Conservation (phyloP, 2,329 filamentous ascomycete species). For the Clarireedia sp. region DNA sequence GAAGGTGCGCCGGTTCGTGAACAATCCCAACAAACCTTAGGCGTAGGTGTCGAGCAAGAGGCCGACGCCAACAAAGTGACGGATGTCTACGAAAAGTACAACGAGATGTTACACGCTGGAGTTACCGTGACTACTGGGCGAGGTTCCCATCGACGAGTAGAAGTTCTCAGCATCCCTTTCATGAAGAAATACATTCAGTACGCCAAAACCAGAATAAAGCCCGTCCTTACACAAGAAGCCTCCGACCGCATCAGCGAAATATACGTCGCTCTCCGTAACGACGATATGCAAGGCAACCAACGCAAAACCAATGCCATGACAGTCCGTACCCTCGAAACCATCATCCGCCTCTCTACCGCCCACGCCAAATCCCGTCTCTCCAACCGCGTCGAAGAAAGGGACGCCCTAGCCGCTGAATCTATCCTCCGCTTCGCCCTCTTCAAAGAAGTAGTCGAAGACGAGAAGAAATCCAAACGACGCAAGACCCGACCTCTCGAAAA, state of each 20-base stretch:
- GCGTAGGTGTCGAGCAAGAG: slow-evolving; percentile 76
- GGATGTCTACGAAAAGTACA: slow-evolving; percentile 93
- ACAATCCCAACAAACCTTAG: slow-evolving; percentile 72
- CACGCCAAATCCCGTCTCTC: slow-evolving; percentile 91
- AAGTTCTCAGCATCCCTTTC: slow-evolving; percentile 92
- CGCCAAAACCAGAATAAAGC: slow-evolving; percentile 85
- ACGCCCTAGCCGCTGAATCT: slow-evolving; percentile 78
- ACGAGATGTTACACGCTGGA: slow-evolving; percentile 89
- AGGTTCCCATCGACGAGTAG: slow-evolving; percentile 66
- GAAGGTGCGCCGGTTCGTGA: slow-evolving; percentile 93
- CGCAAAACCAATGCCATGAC: slow-evolving; percentile 91
- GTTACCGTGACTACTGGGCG: slow-evolving; percentile 70
- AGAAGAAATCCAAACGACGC: slow-evolving; percentile 77
- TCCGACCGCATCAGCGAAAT: slow-evolving; percentile 85
- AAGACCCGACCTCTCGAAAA: slow-evolving; percentile 53
- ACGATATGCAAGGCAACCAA: slow-evolving; percentile 91
- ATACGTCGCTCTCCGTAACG: slow-evolving; percentile 88
- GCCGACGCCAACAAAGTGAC: slow-evolving; percentile 66
- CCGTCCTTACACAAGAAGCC: slow-evolving; percentile 81
- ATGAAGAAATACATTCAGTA: slow-evolving; percentile 99
- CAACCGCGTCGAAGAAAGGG: slow-evolving; percentile 78
- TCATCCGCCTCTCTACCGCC: slow-evolving; percentile 95
- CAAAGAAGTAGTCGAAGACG: slow-evolving; percentile 80
- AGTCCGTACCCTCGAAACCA: slow-evolving; percentile 89
- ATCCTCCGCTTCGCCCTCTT: slow-evolving; percentile 93